These are phyloP conservation scores for Bipolaris zeicola DNA, from an alignment of 2,329 filamentous ascomycete genomes.

Conservation along the genomic window DNA sequence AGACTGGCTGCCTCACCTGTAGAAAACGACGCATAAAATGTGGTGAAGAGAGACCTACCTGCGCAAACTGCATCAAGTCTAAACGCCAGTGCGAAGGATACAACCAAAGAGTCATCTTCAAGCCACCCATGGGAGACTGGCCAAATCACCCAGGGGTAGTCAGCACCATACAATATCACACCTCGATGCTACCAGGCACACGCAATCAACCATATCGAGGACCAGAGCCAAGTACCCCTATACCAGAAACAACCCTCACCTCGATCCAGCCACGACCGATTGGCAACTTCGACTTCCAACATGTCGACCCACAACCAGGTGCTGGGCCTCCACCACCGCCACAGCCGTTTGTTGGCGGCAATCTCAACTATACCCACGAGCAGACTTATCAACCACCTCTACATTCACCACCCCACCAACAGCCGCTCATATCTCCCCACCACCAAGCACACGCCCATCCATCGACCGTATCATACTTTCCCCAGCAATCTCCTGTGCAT, in stretches of 20 bases:
- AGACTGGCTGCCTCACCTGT: constrained; percentile 93
- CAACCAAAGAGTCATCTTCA: constrained; percentile 80
- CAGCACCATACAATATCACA: constrained; percentile 47
- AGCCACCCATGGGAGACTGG: constrained; percentile 68
- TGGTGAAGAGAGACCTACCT: constrained; percentile 83
- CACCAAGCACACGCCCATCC: constrained; percentile 38
- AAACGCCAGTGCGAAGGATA: constrained; percentile 85
- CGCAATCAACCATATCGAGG: constrained; percentile 29
- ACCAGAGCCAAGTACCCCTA: constrained; percentile 19
- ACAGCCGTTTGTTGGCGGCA: constrained; percentile 21
- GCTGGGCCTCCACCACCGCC: constrained; percentile 16
- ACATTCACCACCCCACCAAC: constrained; percentile 40
- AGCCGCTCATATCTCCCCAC: constrained; percentile 33
- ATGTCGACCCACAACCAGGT: constrained; percentile 22
- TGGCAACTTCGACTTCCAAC: constrained; percentile 36
- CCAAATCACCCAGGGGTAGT: constrained; percentile 45
- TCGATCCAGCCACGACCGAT: constrained; percentile 39
- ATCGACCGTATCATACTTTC: constrained; percentile 40
- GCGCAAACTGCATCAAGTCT: constrained; percentile 84
- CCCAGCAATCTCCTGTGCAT: constrained; percentile 39
- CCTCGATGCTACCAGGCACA: constrained; percentile 45
- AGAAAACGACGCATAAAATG: constrained; percentile 96
- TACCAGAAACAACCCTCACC: constrained; percentile 28
- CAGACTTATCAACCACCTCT: constrained; percentile 38
- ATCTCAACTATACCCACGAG: constrained; percentile 31